Base-by-base conservation (phyloP, 1,139 yeast genomes). In the Candida sp. region DNA sequence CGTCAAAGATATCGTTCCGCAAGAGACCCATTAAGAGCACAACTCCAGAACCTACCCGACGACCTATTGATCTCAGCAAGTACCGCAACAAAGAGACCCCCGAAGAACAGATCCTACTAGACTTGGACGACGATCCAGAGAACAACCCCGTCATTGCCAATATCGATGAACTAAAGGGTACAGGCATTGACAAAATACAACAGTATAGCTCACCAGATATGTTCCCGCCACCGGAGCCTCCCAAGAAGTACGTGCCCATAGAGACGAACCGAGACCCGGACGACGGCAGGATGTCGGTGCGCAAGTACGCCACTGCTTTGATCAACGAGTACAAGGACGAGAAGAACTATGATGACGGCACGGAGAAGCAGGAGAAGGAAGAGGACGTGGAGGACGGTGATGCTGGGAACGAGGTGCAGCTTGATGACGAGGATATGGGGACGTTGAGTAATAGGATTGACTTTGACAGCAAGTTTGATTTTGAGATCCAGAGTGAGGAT, bases 121-220 rank as follows among this genome's bases (percentile, higher is more conserved):
- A 44, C 22, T 28, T 28, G 31, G 27, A 49, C 4, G 52, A 50
- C 3, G 63, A 63, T 37, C 63, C 63, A 0, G 68, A 64, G 31
- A 54, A 61, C 42, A 53, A 50, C 35, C 68, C 69, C 0, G 57
- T 60, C 2, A 57, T 65, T 17, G 68, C 58, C 25, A 61, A 65
- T 44, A 39, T 59, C 3, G 56, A 59, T 17, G 61, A 54, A 6
- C 46, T 62, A 7, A 56, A 51, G 25, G 26, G 17, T 25, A 8
- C 27, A 3, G 33, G 31, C 22, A 12, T 43, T 6, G 9, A 17
- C 6, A 23, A 42, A 8, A 30, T 31, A 17, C 25, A 27, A 17
- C 27, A 25, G 22, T 5, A 27, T 2, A 39, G 32, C 25, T 31
- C 22, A 9, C 6, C 35, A 39, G 17, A 27, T 7, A 22, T 12